Conservation (phyloP, 257 asterid species). For the Parsonsia alboflavescens region DNA sequence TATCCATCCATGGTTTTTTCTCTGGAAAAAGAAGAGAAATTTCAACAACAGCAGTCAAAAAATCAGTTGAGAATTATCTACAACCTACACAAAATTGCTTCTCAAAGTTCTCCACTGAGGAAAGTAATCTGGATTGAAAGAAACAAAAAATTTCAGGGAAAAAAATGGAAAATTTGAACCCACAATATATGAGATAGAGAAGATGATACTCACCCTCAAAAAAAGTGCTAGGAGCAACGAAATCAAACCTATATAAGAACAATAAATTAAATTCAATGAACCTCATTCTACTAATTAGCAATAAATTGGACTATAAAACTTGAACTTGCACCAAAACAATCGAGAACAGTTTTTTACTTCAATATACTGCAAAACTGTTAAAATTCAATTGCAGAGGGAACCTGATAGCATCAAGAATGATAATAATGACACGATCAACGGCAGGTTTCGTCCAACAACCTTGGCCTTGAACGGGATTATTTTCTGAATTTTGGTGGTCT, state of each 20-base stretch:
- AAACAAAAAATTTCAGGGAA: not conserved
- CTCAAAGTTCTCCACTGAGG: not conserved
- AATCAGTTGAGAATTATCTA: not conserved
- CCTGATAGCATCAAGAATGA: slow-evolving; percentile 94
- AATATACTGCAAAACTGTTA: not conserved
- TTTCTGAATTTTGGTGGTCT: slow-evolving; percentile 17
- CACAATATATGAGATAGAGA: not conserved
- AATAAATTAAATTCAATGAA: not conserved
- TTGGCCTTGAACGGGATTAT: not conserved
- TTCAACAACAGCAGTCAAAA: not conserved
- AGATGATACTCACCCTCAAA: slow-evolving; percentile 45
- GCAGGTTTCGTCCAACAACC: slow-evolving; percentile 83
- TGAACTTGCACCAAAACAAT: not conserved
- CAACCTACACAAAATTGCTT: not conserved
- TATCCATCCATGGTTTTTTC: slow-evolving; percentile 97
- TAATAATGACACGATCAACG: slow-evolving; percentile 71
- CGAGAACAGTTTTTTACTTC: not conserved
- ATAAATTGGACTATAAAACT: not conserved
- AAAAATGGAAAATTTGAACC: not conserved
- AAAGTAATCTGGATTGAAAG: not conserved
- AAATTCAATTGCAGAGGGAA: slow-evolving; percentile 6
- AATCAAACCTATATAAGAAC: slow-evolving; percentile 63
- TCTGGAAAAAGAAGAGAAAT: slow-evolving; percentile 30
- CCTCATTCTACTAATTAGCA: not conserved
- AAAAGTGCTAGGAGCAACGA: slow-evolving; percentile 86